Base-by-base conservation (phyloP, 352 stramenopile species). In the Phytophthora sojae region DNA sequence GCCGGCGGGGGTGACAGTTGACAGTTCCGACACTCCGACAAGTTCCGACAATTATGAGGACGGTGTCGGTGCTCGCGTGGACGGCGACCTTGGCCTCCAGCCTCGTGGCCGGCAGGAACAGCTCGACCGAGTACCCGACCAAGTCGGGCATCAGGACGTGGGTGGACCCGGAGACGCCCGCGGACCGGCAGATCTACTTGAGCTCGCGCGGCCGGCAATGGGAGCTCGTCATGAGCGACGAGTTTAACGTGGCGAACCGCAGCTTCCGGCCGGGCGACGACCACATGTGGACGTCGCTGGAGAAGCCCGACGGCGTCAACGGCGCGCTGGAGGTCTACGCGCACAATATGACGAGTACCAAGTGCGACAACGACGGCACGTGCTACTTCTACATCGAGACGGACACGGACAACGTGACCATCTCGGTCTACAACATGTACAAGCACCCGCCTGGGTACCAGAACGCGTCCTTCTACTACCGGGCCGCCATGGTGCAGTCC, bases 261-360 rank as follows among this genome's bases (percentile, higher is more conserved):
- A 88, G 68, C 29, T 99, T 99, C 73, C 59, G 74, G 29, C 95
- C 98, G 29, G 97, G 96, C 4, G 70, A 87, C n/a, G 96, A 99
- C 80, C 95, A 97, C 45, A 76, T 95, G 49, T 99, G 97, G 97
- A 99, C 95, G 2, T 94, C 96, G 0, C 81, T 98, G 11, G 83
- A 99, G 44, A 98, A 98, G 63, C 97, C 98, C 44, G 95, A 99
- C 72, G 93, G 94, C 61, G 95, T 92, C 7, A 95, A 96, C 50
- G 85, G 82, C 17, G 95, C 94, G 0, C 72, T 98, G 25, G 93
- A 99, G 53, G 88, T 97, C 57, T 99, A 98, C 75, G 85, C 85
- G 39, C 88, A 87, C 56, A 97, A 96, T 51, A 86, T 90, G 69
- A 92, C 78, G 32, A 70, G 69, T 2, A 90, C 80, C 26, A 69